Base-by-base conservation (phyloP, 2,329 filamentous ascomycete species). In the Talaromyces sp. region DNA sequence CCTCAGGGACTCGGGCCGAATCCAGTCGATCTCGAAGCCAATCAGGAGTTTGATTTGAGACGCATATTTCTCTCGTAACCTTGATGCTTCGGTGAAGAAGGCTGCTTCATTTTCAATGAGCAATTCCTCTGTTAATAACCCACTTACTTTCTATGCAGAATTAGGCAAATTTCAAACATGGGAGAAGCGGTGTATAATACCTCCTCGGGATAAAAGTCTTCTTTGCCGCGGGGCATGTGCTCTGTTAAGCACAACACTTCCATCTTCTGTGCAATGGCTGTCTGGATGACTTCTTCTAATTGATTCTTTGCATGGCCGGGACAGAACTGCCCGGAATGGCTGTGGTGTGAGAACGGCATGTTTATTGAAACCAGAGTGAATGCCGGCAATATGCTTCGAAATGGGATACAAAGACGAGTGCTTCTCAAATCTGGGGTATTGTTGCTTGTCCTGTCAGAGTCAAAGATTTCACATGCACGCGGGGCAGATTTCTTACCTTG, bases 291-390 rank as follows among this genome's bases (percentile, higher is more conserved):
- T 69, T 92, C 89, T 77, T 98, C 94, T 10, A 99, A 86, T 22
- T 87, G 85, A 75, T 96, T 88, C 74, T 90, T 88, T 60, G 95
- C 95, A 81, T 99, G 95, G 71, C 90, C 87, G 10, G 89, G 89
- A 81, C 95, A 99, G 82, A 99, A 99, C 77, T 99, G 92, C 68
- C 95, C 95, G 43, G 95, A 98, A 81, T 99, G 95, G 74, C 92
- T 96, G 79, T 99, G 95, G 83, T 98, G 96, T 4, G 95, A 96
- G 81, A 96, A 97, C 1, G 94, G 93, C 95, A 98, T 98, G 17
- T 17, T 27, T 57, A 22, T 22, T 57, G 33, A n/a, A 54, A 50
- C 7, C 5, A 19, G 11, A 5, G 45, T 10, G 6, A 52, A 33
- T 8, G 7, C 27, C 17, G 15, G 25, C 27, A n/a, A 35, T 54